Conservation (phyloP, 202 grass and related monocot genomes). For the Saccharum hybrid region DNA sequence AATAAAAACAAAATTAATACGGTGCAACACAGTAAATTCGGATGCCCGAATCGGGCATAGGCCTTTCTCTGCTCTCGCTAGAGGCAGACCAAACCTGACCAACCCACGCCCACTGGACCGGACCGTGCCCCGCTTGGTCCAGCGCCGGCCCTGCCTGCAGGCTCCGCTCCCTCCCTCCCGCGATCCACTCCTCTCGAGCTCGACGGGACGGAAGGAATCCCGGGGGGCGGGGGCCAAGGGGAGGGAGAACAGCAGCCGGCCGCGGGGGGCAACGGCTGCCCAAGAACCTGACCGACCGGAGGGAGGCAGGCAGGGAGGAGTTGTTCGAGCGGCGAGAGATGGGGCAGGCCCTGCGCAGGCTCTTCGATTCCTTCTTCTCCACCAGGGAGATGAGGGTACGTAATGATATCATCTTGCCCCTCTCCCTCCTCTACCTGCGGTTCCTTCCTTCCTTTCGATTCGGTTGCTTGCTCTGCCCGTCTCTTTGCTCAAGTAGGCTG, state of each 20-base stretch:
- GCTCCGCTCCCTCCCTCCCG: neutral
- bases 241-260: neutral
- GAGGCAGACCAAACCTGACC: slow-evolving; percentile 19
- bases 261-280: neutral
- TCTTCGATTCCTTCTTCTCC: slow-evolving; percentile 85
- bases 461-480: neutral
- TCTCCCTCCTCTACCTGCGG: neutral
- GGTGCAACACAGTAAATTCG: too few relatives aligned
- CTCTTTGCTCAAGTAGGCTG: neutral
- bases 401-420: neutral
- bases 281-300: slow-evolving; percentile 1
- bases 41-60: too few relatives aligned
- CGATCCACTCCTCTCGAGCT: slow-evolving; percentile 31
- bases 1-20: too few relatives aligned
- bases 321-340: slow-evolving; percentile 45
- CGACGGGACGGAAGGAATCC: neutral
- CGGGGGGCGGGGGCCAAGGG: too few relatives aligned
- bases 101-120: neutral
- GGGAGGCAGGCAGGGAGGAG: neutral
- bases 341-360: slow-evolving; percentile 79
- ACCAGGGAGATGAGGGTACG: slow-evolving; percentile 81
- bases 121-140: neutral
- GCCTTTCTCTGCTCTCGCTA: neutral
- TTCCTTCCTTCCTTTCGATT: neutral
- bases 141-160: neutral